phyloP scores from a whole-genome alignment of 2,329 filamentous ascomycete species.

The Rutstroemia sp. region DNA sequence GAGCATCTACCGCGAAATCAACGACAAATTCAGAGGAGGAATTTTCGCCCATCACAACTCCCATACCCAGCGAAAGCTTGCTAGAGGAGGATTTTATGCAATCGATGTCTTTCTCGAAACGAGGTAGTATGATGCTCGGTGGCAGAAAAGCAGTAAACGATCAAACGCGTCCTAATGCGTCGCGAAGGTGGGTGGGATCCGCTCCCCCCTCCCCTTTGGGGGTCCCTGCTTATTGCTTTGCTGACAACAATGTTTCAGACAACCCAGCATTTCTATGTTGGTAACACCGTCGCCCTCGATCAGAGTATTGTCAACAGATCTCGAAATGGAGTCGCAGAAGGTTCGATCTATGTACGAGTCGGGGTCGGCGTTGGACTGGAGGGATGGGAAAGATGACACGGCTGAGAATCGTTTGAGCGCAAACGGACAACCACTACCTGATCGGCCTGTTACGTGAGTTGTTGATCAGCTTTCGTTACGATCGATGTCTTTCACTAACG shows the following conservation, averaged over 20 bases:
- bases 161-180: slow-evolving; percentile 18
- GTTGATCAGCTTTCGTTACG: slow-evolving; percentile 4
- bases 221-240: slow-evolving; percentile 4
- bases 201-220: neutral
- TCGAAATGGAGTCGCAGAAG: slow-evolving; percentile 30
- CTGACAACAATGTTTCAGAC: slow-evolving; percentile 18
- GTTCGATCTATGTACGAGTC: slow-evolving; percentile 31
- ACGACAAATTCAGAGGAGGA: slow-evolving; percentile 20
- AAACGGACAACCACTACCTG: slow-evolving; percentile 9
- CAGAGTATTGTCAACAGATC: slow-evolving; percentile 24
- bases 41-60: slow-evolving; percentile 46
- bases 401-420: slow-evolving; percentile 6
- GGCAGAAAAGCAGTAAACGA: slow-evolving; percentile 33
- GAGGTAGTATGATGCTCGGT: slow-evolving; percentile 56
- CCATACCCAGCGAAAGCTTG: slow-evolving; percentile 48
- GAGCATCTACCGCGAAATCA: slow-evolving; percentile 18
- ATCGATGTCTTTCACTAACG: slow-evolving; percentile 12
- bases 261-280: slow-evolving; percentile 26
- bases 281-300: slow-evolving; percentile 15
- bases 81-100: slow-evolving; percentile 52
- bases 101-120: slow-evolving; percentile 52
- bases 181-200: slow-evolving; percentile 19
- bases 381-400: slow-evolving; percentile 15
- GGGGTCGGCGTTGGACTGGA: slow-evolving; percentile 21
- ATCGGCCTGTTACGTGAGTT: slow-evolving; percentile 10